A percentile compares a stretch with the other conserved stretches of the same genome.
Conservation (phyloP, 306 rosid genomes). For the Senna siamea region DNA sequence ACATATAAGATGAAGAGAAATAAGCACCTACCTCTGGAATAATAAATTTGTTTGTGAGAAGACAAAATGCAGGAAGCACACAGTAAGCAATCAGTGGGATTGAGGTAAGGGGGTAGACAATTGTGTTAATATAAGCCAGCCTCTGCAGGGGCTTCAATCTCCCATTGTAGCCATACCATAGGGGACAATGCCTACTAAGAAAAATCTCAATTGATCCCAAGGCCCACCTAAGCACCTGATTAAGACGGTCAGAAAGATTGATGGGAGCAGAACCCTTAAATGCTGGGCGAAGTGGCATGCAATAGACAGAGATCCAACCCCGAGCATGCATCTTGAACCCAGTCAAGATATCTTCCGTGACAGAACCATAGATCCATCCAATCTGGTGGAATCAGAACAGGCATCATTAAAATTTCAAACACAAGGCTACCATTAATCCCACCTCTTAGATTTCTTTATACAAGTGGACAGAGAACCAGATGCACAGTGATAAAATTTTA, state of each 20-base stretch:
- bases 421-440: slow-evolving; percentile 15
- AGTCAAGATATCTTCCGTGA: slow-evolving; percentile 98
- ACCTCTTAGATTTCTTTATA: slow-evolving; percentile 5
- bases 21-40: slow-evolving; percentile 84
- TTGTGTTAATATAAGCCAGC: slow-evolving; percentile 92
- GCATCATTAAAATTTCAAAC: slow-evolving; percentile 19
- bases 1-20: slow-evolving; percentile 23
- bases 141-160: slow-evolving; percentile 77
- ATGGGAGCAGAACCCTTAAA: slow-evolving; percentile 99
- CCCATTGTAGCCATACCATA: slow-evolving; percentile 99
- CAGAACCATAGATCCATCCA: slow-evolving; percentile 99
- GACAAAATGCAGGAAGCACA: slow-evolving; percentile 96
- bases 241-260: slow-evolving; percentile 99
- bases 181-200: slow-evolving; percentile 98
- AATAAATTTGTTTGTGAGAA: slow-evolving; percentile 90
- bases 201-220: slow-evolving; percentile 97
- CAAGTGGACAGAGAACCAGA: slow-evolving; percentile 1
- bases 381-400: slow-evolving; percentile 59
- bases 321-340: slow-evolving; percentile 99
- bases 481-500: slow-evolving; percentile 6
- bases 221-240: slow-evolving; percentile 99
- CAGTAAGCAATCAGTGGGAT: slow-evolving; percentile 90
- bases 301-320: slow-evolving; percentile 97
- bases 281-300: slow-evolving; percentile 99
- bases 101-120: slow-evolving; percentile 94